Percentiles rank a stretch among this genome's conserved stretches.
Evolutionary conservation across 2,329 filamentous ascomycete genomes (phyloP).

Genomic region (Septoria linicola): DNA sequence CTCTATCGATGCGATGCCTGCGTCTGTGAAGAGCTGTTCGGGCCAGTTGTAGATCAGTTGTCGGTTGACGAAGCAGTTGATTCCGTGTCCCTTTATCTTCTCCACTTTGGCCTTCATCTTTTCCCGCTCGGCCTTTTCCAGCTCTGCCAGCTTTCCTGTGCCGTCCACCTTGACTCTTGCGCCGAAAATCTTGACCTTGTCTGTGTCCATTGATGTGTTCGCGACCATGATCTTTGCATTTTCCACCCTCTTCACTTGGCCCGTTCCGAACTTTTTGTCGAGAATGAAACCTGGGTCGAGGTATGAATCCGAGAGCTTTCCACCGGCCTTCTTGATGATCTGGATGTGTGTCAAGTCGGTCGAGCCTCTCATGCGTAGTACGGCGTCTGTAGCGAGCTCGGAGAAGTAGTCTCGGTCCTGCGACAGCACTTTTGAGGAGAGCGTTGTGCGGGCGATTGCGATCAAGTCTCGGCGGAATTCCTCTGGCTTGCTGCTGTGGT

Average conservation of each 20-base stretch:
- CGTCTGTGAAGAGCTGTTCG: conserved; percentile 96
- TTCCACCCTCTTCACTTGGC: conserved; percentile 94
- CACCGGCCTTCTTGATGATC: conserved; percentile 98
- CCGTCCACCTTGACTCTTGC: conserved; percentile 94
- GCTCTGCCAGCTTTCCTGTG: conserved; percentile 93
- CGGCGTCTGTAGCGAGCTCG: conserved; percentile 83
- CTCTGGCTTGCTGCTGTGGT: conserved; percentile 80
- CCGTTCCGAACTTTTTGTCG: conserved; percentile 98
- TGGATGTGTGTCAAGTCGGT: conserved; percentile 97
- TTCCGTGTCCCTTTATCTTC: conserved; percentile 96
- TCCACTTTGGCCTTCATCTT: conserved; percentile 99
- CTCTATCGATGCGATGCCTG: conserved; percentile 97
- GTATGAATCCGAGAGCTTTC: conserved; percentile 96
- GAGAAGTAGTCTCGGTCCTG: conserved; percentile 94
- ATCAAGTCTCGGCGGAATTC: conserved; percentile 87
- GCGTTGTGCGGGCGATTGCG: conserved; percentile 87
- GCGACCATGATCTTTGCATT: conserved; percentile 98
- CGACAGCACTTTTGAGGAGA: conserved; percentile 94
- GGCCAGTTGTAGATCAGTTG: conserved; percentile 99
- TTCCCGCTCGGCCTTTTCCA: conserved; percentile 96
- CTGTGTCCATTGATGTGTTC: conserved; percentile 98
- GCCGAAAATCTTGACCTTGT: conserved; percentile 99
- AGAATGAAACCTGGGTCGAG: conserved; percentile 97
- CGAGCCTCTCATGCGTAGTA: conserved; percentile 83
- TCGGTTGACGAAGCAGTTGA: conserved; percentile 99